Evolutionary conservation across 768 basidiomycete genomes (phyloP).

Genomic region (Neoboletus subvelutipes): DNA sequence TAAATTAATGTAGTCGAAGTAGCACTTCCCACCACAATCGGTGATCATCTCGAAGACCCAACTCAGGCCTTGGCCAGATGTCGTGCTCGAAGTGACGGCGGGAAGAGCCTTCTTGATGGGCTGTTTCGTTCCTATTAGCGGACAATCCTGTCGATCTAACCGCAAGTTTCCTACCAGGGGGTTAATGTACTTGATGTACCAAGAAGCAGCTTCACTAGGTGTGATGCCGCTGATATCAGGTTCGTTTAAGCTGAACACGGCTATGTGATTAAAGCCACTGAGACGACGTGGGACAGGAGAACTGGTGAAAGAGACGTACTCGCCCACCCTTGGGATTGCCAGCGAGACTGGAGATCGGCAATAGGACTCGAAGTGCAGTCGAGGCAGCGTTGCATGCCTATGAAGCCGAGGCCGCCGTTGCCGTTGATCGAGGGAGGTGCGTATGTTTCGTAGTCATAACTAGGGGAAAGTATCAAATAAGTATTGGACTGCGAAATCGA

Average conservation of each 20-base stretch:
- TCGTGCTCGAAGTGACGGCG: slow-evolving; percentile 34
- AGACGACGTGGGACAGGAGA: neutral
- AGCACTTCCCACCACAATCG: slow-evolving; percentile 37
- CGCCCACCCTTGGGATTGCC: slow-evolving; percentile 31
- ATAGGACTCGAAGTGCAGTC: slow-evolving; percentile 40
- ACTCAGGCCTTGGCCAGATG: slow-evolving; percentile 33
- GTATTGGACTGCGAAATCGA: neutral
- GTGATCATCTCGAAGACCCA: slow-evolving; percentile 37
- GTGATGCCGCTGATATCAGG: slow-evolving; percentile 34
- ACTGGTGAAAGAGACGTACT: slow-evolving; percentile 21
- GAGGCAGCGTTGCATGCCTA: slow-evolving; percentile 39
- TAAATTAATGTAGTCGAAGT: slow-evolving; percentile 37
- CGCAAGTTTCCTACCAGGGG: slow-evolving; percentile 30
- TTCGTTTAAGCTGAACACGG: slow-evolving; percentile 38
- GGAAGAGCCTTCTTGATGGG: slow-evolving; percentile 40
- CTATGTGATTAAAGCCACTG: slow-evolving; percentile 8
- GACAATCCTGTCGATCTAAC: neutral
- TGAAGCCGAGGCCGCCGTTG: slow-evolving; percentile 37
- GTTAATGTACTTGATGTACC: slow-evolving; percentile 39
- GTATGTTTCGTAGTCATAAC: slow-evolving; percentile 41
- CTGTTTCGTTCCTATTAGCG: slow-evolving; percentile 14
- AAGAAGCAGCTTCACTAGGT: slow-evolving; percentile 33
- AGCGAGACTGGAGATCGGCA: slow-evolving; percentile 31
- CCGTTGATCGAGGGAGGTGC: slow-evolving; percentile 36
- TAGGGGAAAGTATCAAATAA: slow-evolving; percentile 5